Conservation (phyloP, 2,329 filamentous ascomycete species). For the Leptographium flavum region DNA sequence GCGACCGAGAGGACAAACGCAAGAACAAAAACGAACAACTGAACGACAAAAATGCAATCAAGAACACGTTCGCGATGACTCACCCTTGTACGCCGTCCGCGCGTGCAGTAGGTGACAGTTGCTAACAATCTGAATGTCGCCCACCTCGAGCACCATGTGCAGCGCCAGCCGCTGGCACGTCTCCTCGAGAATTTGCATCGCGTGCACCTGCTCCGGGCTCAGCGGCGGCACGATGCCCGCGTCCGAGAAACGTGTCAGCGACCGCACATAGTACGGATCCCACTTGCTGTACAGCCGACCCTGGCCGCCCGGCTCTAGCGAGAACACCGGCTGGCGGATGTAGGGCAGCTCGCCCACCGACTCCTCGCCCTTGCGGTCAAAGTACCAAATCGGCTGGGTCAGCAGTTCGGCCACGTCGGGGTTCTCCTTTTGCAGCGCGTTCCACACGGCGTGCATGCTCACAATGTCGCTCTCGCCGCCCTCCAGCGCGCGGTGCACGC, state of each 20-base stretch:
- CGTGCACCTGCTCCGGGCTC: constrained; percentile 52
- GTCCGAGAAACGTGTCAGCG: constrained; percentile 60
- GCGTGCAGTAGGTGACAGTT: constrained; percentile 74
- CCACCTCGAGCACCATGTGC: constrained; percentile 76
- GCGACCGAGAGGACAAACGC: too few species aligned
- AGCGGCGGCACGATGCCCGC: constrained; percentile 59
- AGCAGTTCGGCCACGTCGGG: constrained; percentile 67
- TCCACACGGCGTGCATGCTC: constrained; percentile 69
- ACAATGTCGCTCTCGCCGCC: constrained; percentile 77
- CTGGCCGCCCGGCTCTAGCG: constrained; percentile 54
- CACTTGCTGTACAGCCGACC: constrained; percentile 68
- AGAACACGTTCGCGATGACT: constrained; percentile 2
- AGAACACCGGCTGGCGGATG: constrained; percentile 59
- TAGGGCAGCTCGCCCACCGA: constrained; percentile 61
- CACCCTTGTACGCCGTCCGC: constrained; percentile 59
- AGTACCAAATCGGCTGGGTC: constrained; percentile 74
- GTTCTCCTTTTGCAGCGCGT: constrained; percentile 57
- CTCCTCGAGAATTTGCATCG: constrained; percentile 56
- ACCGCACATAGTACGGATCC: constrained; percentile 80
- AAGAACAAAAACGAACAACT: too few species aligned
- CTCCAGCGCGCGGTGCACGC: constrained; percentile 61
- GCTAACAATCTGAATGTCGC: constrained; percentile 76
- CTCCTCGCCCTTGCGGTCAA: constrained; percentile 78
- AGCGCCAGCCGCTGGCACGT: constrained; percentile 60
- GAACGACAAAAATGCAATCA: too few species aligned